A percentile compares a stretch with the other conserved stretches of the same genome.
phyloP scores from a whole-genome alignment of 73 alveolate genomes.

The Halteria grandinella region DNA sequence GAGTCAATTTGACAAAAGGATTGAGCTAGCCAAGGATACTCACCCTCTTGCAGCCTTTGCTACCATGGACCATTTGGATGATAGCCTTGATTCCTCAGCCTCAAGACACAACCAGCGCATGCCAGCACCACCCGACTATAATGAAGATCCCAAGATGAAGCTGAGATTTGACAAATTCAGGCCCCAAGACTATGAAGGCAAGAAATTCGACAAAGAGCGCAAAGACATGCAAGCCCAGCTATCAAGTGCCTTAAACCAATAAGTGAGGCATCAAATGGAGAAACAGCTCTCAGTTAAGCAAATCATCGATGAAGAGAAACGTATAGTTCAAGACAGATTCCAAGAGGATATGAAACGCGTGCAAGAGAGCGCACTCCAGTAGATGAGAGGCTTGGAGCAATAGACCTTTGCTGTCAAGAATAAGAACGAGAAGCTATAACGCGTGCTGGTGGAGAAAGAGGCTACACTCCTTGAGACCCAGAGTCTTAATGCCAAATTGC shows the following conservation, averaged over 20 bases:
- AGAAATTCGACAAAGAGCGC: too few relatives aligned
- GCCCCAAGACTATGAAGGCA: too few relatives aligned
- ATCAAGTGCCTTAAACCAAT: too few relatives aligned
- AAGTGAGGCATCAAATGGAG: conserved; percentile 6
- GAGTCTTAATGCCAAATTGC: conserved; percentile 21
- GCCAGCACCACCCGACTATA: too few relatives aligned
- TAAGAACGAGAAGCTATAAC: conserved; percentile 27
- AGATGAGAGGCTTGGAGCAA: conserved; percentile 19
- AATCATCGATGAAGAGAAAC: conserved; percentile 44
- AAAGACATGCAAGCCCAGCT: too few relatives aligned
- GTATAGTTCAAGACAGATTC: conserved; percentile 30
- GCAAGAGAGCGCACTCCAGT: conserved; percentile 17
- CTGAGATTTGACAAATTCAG: too few relatives aligned
- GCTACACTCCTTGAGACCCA: conserved; percentile 22
- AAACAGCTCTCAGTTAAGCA: conserved; percentile 31
- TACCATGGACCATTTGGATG: conserved; percentile 9
- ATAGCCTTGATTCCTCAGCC: too few relatives aligned
- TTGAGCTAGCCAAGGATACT: conserved; percentile 1
- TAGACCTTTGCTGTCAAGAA: conserved; percentile 3
- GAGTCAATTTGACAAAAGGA: conserved; percentile 12
- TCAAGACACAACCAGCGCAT: too few relatives aligned
- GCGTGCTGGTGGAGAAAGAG: conserved; percentile 46
- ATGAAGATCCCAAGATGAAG: too few relatives aligned
- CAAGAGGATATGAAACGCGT: conserved; percentile 21
- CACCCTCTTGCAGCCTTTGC: conserved; percentile 2